A percentile compares a stretch with the other conserved stretches of the same genome.
These are phyloP conservation scores for Euphrasia confusa DNA, from an alignment of 257 asterid species.

Conservation along the genomic window DNA sequence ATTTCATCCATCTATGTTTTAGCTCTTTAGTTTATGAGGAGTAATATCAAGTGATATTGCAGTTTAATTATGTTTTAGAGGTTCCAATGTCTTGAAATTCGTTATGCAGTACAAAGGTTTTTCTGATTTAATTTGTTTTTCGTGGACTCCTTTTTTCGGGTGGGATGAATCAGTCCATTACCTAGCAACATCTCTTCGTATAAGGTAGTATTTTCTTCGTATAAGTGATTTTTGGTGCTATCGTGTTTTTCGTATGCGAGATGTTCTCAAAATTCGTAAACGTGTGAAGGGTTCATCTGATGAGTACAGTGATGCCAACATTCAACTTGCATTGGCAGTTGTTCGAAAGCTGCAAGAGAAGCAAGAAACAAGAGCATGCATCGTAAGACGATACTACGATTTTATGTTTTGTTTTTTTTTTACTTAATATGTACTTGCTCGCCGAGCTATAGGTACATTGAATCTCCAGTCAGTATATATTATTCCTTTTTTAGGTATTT, in stretches of 20 bases:
- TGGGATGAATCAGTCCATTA: slow-evolving; percentile 60
- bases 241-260: slow-evolving; percentile 17
- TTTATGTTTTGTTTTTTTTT: neutral
- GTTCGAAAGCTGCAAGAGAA: slow-evolving; percentile 70
- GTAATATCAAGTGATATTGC: neutral
- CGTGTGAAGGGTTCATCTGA: slow-evolving; percentile 89
- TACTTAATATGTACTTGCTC: neutral
- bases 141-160: neutral
- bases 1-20: neutral
- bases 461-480: slow-evolving; percentile 9
- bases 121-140: neutral
- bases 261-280: slow-evolving; percentile 21
- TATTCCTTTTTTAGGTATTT: slow-evolving; percentile 54
- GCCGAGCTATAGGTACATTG: neutral
- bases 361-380: slow-evolving; percentile 84
- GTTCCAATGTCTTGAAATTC: too few relatives aligned
- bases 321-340: slow-evolving; percentile 81
- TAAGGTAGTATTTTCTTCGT: slow-evolving; percentile 48
- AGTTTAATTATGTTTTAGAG: too few relatives aligned
- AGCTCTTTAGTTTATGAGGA: neutral
- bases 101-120: neutral
- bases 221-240: too few relatives aligned
- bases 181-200: slow-evolving; percentile 87
- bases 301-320: slow-evolving; percentile 91
- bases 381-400: slow-evolving; percentile 43